Base-by-base conservation (phyloP, 148 eudicot genomes). In the Dysphania ambrosioides region DNA sequence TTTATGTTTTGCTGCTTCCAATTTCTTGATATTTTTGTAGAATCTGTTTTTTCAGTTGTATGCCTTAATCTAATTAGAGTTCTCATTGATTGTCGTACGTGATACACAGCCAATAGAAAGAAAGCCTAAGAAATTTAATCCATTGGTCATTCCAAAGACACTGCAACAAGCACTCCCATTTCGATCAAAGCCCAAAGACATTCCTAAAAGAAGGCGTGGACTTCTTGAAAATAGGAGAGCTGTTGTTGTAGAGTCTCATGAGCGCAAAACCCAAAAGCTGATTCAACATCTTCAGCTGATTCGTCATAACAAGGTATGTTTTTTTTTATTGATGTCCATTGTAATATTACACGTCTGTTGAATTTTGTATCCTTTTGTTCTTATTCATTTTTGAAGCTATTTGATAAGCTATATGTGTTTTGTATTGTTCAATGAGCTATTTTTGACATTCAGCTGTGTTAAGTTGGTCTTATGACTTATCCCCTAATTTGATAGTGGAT, bases 171-270 rank as follows among this genome's bases (percentile, higher is more conserved):
- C 72, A 68, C 92, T 95, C 11, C 98, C 98, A 41, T 92, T 92
- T 76, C 78, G 74, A 24, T 85, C 96, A 31, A 95, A 95, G 83
- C 96, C 97, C 51, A 95, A 95, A 84, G 82, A 92, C 73, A 81
- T 57, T 64, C 85, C 89, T 15, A 75, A 75, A 59, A 72, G 85
- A 47, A 83, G 75, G 70, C 82, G 76, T 16, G 82, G 82, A 18
- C 71, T 58, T 68, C 84, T 86, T 71, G 85, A 79, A 41, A 76
- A 38, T 51, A 64, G 82, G 71, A 84, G 87, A 79, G 96, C 98
- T 72, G 91, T 90, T 38, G 82, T 92, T 47, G 78, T 79, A 77
- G 98, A 95, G 81, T 92, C 97, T 74, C 84, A 77, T 47, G 88
- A 95, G 75, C 68, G 77, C n/a, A 83, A 78, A 79, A 77, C 76